A percentile compares a stretch with the other conserved stretches of the same genome.
Conservation (phyloP, 2,329 filamentous ascomycete species). For the Pseudogymnoascus sp. region DNA sequence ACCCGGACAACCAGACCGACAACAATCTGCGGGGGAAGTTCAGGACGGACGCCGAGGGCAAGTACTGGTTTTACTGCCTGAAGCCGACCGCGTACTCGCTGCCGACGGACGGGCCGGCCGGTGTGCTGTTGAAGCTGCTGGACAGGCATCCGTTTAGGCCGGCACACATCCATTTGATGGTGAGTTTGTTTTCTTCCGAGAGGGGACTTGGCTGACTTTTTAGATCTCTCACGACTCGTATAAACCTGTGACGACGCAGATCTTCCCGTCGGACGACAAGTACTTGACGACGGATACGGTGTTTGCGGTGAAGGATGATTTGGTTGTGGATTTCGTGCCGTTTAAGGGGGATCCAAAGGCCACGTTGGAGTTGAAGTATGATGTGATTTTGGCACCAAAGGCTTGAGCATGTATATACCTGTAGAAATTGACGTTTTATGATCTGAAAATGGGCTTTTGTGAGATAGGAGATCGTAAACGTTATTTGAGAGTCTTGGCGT, state of each 20-base stretch:
- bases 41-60: slow-evolving; percentile 58
- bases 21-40: slow-evolving; percentile 75
- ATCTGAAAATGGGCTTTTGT: background rate
- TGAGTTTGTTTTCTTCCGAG: slow-evolving; percentile 19
- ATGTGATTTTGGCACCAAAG: slow-evolving; percentile 22
- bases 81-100: slow-evolving; percentile 66
- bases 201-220: slow-evolving; percentile 33
- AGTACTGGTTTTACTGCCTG: slow-evolving; percentile 67
- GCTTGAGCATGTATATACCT: background rate
- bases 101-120: slow-evolving; percentile 53
- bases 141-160: slow-evolving; percentile 47
- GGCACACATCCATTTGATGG: slow-evolving; percentile 48
- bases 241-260: slow-evolving; percentile 62
- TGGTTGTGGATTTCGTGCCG: slow-evolving; percentile 40
- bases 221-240: slow-evolving; percentile 49
- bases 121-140: slow-evolving; percentile 40
- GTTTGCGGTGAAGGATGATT: slow-evolving; percentile 43
- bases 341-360: slow-evolving; percentile 27
- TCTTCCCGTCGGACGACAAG: slow-evolving; percentile 60
- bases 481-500: too few relatives aligned
- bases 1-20: slow-evolving; percentile 58
- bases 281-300: slow-evolving; percentile 45
- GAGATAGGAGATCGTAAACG: slow-evolving; percentile 17
- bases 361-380: slow-evolving; percentile 23
- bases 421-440: background rate